Base-by-base conservation (phyloP, 106 monocot genomes). In the Cymbidium sinense region DNA sequence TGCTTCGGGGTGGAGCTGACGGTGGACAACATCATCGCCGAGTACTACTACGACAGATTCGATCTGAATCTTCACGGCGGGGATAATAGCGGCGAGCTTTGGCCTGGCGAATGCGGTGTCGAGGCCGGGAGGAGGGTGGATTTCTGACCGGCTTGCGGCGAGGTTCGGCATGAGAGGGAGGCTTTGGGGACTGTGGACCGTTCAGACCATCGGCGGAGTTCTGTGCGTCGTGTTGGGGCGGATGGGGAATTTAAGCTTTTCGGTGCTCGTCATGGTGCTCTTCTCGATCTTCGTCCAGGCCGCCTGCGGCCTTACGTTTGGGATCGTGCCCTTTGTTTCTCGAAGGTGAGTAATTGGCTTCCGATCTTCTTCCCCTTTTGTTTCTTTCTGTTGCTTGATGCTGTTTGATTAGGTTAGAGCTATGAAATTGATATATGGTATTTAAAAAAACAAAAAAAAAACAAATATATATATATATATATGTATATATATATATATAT, bases 21-120 rank as follows among this genome's bases (percentile, higher is more conserved):
- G 4, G 70, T 95, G 2, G 88, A 95, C 81, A 95, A 95, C 87
- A 83, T 95, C 78, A 89, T 95, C 28, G 92, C 92, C 10, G 88
- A 90, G 85, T 95, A 95, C 88, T 96, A 88, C 82, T 96, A 84
- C 79, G 96, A 96, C 79, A 72, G 91, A 44, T 96, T 96, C 84
- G 44, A 85, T 50, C 80, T 93, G 44, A 89, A 89, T 51, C 78
- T 96, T 29, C 72, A 47, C 15, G 10, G 96, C 93, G 0, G 96
- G 96, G 51, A 64, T 85, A 4, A 88, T 96, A 27, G 96, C 93
- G 0, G 96, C 96, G 5, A 91, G 91, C 77, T 96, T 93, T 70
- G 96, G 96, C 1, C 65, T 96, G 54, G 93, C 89, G 0, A 96
- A 96, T 80, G 12, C 93, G 11, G 54, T 96, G 2, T 84, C 93